phyloP scores from a whole-genome alignment of 202 grass and related monocot genomes.

The Schoenoplectus triqueter region DNA sequence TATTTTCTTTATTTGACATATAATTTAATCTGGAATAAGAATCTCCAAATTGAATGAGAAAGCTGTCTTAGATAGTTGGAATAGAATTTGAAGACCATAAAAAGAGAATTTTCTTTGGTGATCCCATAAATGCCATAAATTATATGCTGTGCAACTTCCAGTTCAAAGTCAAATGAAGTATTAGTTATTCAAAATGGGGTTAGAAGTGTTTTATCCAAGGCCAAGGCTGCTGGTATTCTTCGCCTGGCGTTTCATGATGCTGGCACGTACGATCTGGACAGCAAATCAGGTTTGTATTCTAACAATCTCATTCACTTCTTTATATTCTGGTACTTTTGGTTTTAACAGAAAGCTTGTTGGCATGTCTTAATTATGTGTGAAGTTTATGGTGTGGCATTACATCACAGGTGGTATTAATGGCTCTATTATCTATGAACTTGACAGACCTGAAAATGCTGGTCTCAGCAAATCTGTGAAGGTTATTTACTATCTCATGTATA shows the following conservation, averaged over 20 bases:
- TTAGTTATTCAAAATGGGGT: slow-evolving; percentile 66
- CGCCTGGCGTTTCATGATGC: slow-evolving; percentile 96
- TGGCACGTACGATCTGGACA: slow-evolving; percentile 70
- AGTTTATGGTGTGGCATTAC: slow-evolving; percentile 14
- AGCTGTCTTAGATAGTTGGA: neutral
- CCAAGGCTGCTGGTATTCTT: slow-evolving; percentile 82
- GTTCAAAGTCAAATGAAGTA: slow-evolving; percentile 53
- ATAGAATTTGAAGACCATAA: slow-evolving; percentile 14
- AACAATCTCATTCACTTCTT: slow-evolving; percentile 20
- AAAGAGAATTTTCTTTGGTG: neutral
- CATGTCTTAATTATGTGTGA: neutral
- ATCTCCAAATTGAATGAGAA: neutral
- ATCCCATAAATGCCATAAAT: neutral
- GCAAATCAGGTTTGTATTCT: slow-evolving; percentile 67
- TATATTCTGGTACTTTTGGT: slow-evolving; percentile 12
- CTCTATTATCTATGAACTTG: slow-evolving; percentile 93
- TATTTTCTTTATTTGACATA: neutral
- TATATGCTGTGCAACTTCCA: slow-evolving; percentile 41
- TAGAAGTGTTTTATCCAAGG: slow-evolving; percentile 75
- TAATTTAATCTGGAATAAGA: neutral
- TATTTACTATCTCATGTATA: neutral
- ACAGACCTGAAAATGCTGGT: slow-evolving; percentile 82
- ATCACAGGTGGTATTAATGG: slow-evolving; percentile 94
- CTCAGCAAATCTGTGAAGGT: slow-evolving; percentile 88
- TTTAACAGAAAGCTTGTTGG: neutral